These are phyloP conservation scores for Tolypocladium ophioglossoides DNA, from an alignment of 2,329 filamentous ascomycete genomes.

Conservation along the genomic window DNA sequence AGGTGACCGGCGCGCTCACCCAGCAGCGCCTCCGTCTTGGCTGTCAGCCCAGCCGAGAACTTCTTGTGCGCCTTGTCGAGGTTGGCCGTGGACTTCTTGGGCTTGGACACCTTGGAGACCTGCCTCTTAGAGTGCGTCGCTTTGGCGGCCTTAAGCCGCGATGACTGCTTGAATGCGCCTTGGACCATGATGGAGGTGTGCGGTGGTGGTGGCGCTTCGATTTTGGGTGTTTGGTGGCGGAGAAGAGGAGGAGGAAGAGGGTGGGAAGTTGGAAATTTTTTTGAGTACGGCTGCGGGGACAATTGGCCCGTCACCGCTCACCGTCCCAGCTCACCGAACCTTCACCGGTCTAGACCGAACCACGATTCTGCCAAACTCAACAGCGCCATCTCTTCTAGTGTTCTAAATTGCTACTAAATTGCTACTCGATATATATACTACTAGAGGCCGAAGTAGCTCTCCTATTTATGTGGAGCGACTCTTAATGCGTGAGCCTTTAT, in stretches of 20 bases:
- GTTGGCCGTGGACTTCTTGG: constrained; percentile 32
- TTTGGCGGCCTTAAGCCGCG: constrained; percentile 28
- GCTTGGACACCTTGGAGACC: constrained; percentile 37
- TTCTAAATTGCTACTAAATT: too few species aligned
- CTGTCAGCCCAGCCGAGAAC: constrained; percentile 42
- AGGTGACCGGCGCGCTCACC: constrained; percentile 49
- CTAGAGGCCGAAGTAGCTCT: too few species aligned
- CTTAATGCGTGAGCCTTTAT: too few species aligned
- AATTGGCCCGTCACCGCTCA: neutral
- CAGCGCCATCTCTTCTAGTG: neutral
- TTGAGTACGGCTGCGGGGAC: neutral
- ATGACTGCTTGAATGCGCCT: constrained; percentile 39
- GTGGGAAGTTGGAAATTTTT: neutral
- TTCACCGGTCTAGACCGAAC: neutral
- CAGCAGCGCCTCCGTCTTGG: constrained; percentile 45
- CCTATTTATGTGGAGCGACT: too few species aligned
- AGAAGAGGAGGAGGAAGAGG: neutral
- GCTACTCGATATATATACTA: too few species aligned
- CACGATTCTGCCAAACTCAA: neutral
- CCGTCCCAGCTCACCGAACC: neutral
- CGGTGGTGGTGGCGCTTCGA: neutral
- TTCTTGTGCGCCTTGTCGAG: constrained; percentile 45
- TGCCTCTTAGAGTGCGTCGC: constrained; percentile 30
- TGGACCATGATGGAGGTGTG: constrained; percentile 35
- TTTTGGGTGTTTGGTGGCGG: neutral